Evolutionary conservation across 1,284 basidiomycete genomes (phyloP).

Genomic region (Moesziomyces sp.): DNA sequence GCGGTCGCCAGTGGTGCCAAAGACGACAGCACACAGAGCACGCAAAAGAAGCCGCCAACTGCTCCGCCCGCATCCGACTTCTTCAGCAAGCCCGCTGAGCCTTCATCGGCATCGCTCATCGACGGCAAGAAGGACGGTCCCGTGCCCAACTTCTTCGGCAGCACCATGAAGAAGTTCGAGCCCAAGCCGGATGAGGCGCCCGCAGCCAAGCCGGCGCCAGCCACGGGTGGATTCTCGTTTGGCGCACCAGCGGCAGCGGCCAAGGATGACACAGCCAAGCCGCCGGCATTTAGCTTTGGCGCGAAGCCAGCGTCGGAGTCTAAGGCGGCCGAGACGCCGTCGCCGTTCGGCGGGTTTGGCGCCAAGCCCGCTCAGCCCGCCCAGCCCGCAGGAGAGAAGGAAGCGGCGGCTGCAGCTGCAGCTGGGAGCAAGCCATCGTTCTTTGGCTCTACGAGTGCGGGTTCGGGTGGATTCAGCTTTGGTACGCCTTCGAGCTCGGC

Average conservation of each 20-base stretch:
- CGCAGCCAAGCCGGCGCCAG: conserved; percentile 4
- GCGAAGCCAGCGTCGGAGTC: conserved; percentile 16
- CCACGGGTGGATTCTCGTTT: conserved; percentile 11
- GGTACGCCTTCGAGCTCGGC: conserved; percentile 26
- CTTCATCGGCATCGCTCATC: conserved; percentile 18
- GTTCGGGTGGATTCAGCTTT: conserved; percentile 40
- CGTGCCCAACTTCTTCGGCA: conserved; percentile 60
- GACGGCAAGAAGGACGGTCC: conserved; percentile 59
- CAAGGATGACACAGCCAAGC: neutral
- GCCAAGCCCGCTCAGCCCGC: conserved; percentile 11
- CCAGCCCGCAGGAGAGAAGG: conserved; percentile 4
- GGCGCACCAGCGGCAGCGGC: conserved; percentile 10
- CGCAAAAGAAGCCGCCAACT: conserved; percentile 11
- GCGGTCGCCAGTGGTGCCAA: conserved; percentile 11
- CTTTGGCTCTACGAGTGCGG: conserved; percentile 28
- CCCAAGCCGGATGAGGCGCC: conserved; percentile 17
- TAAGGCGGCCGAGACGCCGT: neutral
- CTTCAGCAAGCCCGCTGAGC: conserved; percentile 38
- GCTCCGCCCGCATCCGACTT: conserved; percentile 37
- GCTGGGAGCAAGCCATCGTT: conserved; percentile 27
- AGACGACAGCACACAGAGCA: neutral
- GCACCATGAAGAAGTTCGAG: conserved; percentile 46
- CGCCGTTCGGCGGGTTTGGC: conserved; percentile 15
- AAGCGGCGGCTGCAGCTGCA: conserved; percentile 5
- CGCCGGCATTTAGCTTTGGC: conserved; percentile 36